These are phyloP conservation scores for Forsythia suspensa DNA, from an alignment of 257 asterid genomes.

Conservation along the genomic window DNA sequence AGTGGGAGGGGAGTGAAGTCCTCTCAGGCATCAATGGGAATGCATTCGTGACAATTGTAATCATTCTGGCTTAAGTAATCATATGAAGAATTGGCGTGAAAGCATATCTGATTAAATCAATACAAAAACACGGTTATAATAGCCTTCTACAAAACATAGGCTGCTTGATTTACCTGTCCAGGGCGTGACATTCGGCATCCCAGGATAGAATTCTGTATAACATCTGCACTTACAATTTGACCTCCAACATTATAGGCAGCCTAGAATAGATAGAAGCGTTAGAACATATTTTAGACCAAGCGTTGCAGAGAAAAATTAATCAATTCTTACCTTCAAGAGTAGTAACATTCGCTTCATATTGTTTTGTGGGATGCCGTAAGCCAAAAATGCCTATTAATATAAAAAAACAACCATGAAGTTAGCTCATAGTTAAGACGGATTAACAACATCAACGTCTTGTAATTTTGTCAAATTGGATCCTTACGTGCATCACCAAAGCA, in stretches of 20 bases:
- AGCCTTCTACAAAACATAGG: background rate
- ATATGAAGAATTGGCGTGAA: background rate
- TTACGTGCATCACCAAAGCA: slow-evolving; percentile 98
- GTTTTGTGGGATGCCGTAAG: slow-evolving; percentile 90
- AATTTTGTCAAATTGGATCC: slow-evolving; percentile 1
- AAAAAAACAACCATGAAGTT: background rate
- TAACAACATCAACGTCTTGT: background rate
- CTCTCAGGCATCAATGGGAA: background rate
- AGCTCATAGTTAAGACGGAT: slow-evolving; percentile 6
- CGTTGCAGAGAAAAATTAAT: background rate
- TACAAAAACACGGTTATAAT: background rate
- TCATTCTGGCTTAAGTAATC: background rate
- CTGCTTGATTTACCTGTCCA: slow-evolving; percentile 61
- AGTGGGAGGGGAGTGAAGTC: background rate
- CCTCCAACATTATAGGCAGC: slow-evolving; percentile 98
- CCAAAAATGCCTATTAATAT: slow-evolving; percentile 75
- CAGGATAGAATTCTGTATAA: slow-evolving; percentile 76
- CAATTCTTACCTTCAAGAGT: slow-evolving; percentile 70
- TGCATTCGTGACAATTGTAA: background rate
- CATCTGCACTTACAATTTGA: slow-evolving; percentile 84
- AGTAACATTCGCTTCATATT: slow-evolving; percentile 79
- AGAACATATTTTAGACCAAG: slow-evolving; percentile 21
- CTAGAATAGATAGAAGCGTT: slow-evolving; percentile 40
- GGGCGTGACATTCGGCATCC: slow-evolving; percentile 89
- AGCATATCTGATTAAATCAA: no score